These are phyloP conservation scores for Bruguiera hainesii DNA, from an alignment of 441 rosid species.

Conservation along the genomic window DNA sequence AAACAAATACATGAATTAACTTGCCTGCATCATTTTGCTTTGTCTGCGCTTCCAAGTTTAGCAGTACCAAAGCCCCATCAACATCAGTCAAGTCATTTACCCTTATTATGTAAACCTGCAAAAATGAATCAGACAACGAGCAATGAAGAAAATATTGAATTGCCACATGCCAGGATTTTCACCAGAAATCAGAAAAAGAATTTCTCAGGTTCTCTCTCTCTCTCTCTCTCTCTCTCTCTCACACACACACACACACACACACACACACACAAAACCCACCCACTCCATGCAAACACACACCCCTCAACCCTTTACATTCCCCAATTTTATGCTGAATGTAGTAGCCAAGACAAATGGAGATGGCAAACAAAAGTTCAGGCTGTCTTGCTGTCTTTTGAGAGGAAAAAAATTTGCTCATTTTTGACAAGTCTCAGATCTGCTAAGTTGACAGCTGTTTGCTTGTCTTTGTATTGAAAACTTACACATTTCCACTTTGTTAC, in stretches of 20 bases:
- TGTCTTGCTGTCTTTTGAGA: too few species aligned
- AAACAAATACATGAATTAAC: slow-evolving; percentile 22
- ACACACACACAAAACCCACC: too few species aligned
- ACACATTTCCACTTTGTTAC: too few species aligned
- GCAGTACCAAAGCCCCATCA: slow-evolving; percentile 64
- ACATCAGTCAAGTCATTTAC: slow-evolving; percentile 58
- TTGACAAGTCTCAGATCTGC: neutral
- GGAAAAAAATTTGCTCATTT: neutral
- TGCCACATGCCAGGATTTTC: neutral
- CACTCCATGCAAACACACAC: too few species aligned
- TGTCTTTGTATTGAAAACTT: neutral
- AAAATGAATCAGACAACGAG: slow-evolving; percentile 8
- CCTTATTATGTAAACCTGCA: slow-evolving; percentile 62
- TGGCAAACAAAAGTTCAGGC: too few species aligned
- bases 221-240: neutral
- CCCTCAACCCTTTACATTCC: too few species aligned
- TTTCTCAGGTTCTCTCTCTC: neutral
- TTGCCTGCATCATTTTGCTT: slow-evolving; percentile 57
- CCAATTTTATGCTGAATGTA: too few species aligned
- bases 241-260: too few species aligned
- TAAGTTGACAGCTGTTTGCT: neutral
- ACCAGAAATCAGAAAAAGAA: neutral
- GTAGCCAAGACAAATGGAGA: too few species aligned
- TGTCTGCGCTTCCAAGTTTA: slow-evolving; percentile 55
- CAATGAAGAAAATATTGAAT: slow-evolving; percentile 1